Evolutionary conservation across 2,329 filamentous ascomycete species (phyloP), one percentile per base, ranked within the genome.

Genomic region (Trichophyton rubrum): DNA sequence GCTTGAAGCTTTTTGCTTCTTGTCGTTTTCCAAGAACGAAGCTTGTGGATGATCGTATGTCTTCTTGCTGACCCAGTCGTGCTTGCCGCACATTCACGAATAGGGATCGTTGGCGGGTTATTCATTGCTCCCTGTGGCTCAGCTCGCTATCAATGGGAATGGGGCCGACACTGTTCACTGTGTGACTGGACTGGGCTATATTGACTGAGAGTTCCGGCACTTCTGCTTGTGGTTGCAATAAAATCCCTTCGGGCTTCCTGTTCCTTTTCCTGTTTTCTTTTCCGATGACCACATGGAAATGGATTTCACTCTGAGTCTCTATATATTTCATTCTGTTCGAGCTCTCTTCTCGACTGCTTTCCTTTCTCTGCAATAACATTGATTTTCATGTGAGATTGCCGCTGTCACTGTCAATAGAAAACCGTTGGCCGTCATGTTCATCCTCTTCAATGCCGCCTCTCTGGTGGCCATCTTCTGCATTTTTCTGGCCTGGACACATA

Each of bases 181-280:
- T 27, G n/a, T 55, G 51, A 55, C 51, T 55, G 51, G 51, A 55
- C 51, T 55, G 51, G 51, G 13, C 51, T 55, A 55, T 55, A 55
- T 55, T 35, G 51, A 55, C 27, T 55, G 51, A 55, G 30, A 55
- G 27, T 55, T 55, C 51, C 51, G 27, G 24, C 7, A n/a, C 27
- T 17, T 53, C 22, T 53, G 49, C 49, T 55, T 15, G 15, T 55
- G 33, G 27, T 35, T 55, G 11, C 24, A 55, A 55, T 55, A 55
- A 55, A 55, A 22, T 33, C 51, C 51, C 30, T 55, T 35, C 51
- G n/a, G 51, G 24, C 5, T 17, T 55, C 15, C 51, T 33, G n/a
- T 35, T 17, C 27, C n/a, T 17, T 43, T 17, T 43, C n/a, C 40
- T 43, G 15, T 43, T 43, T 7, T 43, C n/a, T n/a, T 43, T 20